These are phyloP conservation scores for Pyrenophora tritici-repentis DNA, from an alignment of 2,329 filamentous ascomycete species.

Conservation along the genomic window DNA sequence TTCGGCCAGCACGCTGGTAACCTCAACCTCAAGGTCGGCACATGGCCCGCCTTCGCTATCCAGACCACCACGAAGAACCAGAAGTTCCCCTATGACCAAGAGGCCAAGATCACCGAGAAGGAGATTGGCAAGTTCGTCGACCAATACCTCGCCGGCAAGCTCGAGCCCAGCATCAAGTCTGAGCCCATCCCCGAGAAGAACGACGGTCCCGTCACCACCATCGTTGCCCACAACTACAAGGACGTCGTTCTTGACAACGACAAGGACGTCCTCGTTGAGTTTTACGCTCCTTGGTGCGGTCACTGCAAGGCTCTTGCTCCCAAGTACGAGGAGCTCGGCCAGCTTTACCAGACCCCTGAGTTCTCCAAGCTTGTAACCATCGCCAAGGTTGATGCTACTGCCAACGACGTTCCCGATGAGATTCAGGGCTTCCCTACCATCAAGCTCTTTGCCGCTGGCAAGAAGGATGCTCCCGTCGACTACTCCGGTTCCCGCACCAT, in stretches of 20 bases:
- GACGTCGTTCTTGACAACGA: slow-evolving; percentile 87
- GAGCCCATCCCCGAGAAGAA: slow-evolving; percentile 94
- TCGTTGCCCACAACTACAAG: slow-evolving; percentile 94
- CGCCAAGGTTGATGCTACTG: slow-evolving; percentile 93
- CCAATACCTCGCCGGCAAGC: slow-evolving; percentile 81
- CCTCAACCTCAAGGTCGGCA: slow-evolving; percentile 93
- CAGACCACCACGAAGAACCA: slow-evolving; percentile 94
- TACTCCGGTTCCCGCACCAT: slow-evolving; percentile 88
- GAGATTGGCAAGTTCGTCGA: slow-evolving; percentile 82
- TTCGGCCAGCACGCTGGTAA: slow-evolving; percentile 96
- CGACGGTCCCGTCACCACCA: slow-evolving; percentile 82
- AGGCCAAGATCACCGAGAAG: slow-evolving; percentile 74
- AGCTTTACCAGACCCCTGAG: slow-evolving; percentile 59
- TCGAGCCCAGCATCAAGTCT: slow-evolving; percentile 97
- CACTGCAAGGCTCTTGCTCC: slow-evolving; percentile 72
- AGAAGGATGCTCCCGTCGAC: slow-evolving; percentile 81
- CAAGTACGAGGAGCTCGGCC: slow-evolving; percentile 69
- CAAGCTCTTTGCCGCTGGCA: slow-evolving; percentile 92
- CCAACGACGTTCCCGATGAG: slow-evolving; percentile 96
- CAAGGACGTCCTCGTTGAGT: slow-evolving; percentile 97
- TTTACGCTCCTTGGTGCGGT: slow-evolving; percentile 88
- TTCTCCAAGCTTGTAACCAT: slow-evolving; percentile 65
- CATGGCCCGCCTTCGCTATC: slow-evolving; percentile 97
- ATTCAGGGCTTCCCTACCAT: slow-evolving; percentile 98
- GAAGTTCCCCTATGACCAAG: slow-evolving; percentile 93